Evolutionary conservation across 495 filamentous ascomycete species (phyloP), one percentile per base, ranked within the genome.

Genomic region (Neurospora sp.): DNA sequence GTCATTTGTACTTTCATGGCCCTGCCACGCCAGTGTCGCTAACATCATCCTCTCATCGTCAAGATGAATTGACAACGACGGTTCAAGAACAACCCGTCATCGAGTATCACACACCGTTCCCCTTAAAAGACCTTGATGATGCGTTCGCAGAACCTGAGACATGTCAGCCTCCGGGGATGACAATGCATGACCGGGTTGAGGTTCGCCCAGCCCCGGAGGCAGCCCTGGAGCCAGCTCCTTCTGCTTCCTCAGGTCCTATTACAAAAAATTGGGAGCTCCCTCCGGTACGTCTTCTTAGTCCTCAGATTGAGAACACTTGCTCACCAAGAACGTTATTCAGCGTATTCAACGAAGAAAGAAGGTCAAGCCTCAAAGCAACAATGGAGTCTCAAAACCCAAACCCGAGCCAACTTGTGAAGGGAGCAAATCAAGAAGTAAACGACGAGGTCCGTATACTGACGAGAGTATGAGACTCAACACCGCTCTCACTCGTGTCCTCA

Each of bases 401-500:
- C 75, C 71, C 22, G 59, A 73, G 38, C n/a, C 71, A 35, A 31
- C 40, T 42, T 42, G 69, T 18, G 70, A 71, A 12, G 61, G 44
- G 14, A 22, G 40, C 59, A 61, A 70, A 20, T 41, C 70, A n/a
- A 72, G 75, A 38, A 72, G 71, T 18, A 77, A 74, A 38, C 72
- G 65, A 38, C 74, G 77, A n/a, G 75, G 74, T 10, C 72, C 75
- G 6, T 77, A 77, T 65, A 75, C 71, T 7, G 75, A 75, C 70
- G 72, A 77, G 70, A 68, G 59, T 45, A 73, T 73, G 74, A 78
- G 75, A 45, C 73, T 65, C 1, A 74, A 75, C 53, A 78, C 77
- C 18, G 77, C 77, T 3, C 68, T 78, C 53, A 78, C 77, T 6
- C 72, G 77, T 1, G 72, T 77, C 8, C 74, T 78, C 39, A 77